Evolutionary conservation across 139 green algal genomes (phyloP), one percentile per base, ranked within the genome.

Genomic region (Chlamydomonas schloesseri): DNA sequence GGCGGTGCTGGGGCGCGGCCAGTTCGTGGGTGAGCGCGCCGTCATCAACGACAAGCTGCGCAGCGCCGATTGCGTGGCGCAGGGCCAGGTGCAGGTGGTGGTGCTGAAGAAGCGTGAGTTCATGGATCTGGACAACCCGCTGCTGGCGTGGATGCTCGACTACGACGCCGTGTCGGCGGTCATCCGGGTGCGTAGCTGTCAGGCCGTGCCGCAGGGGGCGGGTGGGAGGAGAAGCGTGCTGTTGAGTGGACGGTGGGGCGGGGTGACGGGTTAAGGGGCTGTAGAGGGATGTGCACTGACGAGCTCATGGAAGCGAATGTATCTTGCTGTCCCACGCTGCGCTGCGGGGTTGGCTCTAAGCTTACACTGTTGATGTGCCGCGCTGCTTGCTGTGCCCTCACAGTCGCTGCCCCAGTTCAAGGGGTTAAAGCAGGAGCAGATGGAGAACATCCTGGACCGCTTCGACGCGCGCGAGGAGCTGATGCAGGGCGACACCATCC

Each of bases 31-130:
- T 33, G 94, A 97, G 91, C 90, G 94, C 60, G 92, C 93, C 69
- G 89, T 97, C 26, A 94, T 97, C 87, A 96, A 95, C 82, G 93
- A 94, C 88, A 91, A 94, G 83, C 84, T 97, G 86, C 92, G 94
- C 71, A 93, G 82, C 33, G 94, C 94, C 8, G 92, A 95, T 69
- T 97, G 94, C 85, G 90, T 96, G 14, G 94, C 94, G 8, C 88
- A 92, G 36, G 92, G 93, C 1, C 85, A 79, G 11, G 94, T 97
- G 60, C 92, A 95, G 75, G 93, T 95, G 77, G 91, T 96, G 67
- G 93, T 95, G 68, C 93, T 97, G 82, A 92, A 89, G 42, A 95
- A 95, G 89, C 87, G 92, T 10, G 94, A 97, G 86, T 97, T 97
- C 87, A 87, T 95, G 83, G 93, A 94, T 31, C 88, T 96, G 47